Base-by-base conservation (phyloP, 1,139 yeast species). In the Wickerhamomyces sp. region DNA sequence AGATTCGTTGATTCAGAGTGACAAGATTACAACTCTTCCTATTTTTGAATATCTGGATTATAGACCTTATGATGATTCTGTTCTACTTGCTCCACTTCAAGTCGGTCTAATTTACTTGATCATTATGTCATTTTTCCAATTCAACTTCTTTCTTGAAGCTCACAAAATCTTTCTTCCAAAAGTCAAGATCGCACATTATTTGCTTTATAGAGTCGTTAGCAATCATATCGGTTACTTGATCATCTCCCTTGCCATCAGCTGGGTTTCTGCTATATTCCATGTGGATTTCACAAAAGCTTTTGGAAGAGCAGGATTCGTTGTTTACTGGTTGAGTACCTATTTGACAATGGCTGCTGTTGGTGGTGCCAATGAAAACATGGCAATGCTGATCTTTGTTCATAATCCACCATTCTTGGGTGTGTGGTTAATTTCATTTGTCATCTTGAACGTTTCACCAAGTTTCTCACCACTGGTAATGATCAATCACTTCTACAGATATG, bases 51-150 rank as follows among this genome's bases (percentile, higher is more conserved):
- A 50, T 32, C 39, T 51, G 9, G 89, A 82, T 55, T 57, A 65
- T 33, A 64, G 69, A 18, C 84, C 86, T 1, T 67, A 60, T 39
- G 57, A 59, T 2, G 64, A 75, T 45, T 62, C 73, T 3, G 75
- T 72, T 4, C 53, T 78, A 17, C 47, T 69, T 16, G 87, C 86
- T 1, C 86, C 89, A 2, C 57, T 76, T 6, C 86, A 81, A 55
- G 79, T 84, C 45, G 95, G 95, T 32, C 66, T 82, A 39, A 82
- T 86, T 57, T 85, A 76, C 57, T 66, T 81, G 54, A 72, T 86
- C 46, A 78, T 86, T 56, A 59, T 84, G 37, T 77, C 94, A 2
- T 68, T 74, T 44, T 69, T 73, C 59, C 76, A 75, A 43, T 69
- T 79, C 49, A 71, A 75, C 40, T 68, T 80, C 53, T 78, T 78